Percentiles rank a stretch among this genome's conserved stretches.
Evolutionary conservation across 129 eudicot genomes (phyloP).

Genomic region (Cynara cardunculus): DNA sequence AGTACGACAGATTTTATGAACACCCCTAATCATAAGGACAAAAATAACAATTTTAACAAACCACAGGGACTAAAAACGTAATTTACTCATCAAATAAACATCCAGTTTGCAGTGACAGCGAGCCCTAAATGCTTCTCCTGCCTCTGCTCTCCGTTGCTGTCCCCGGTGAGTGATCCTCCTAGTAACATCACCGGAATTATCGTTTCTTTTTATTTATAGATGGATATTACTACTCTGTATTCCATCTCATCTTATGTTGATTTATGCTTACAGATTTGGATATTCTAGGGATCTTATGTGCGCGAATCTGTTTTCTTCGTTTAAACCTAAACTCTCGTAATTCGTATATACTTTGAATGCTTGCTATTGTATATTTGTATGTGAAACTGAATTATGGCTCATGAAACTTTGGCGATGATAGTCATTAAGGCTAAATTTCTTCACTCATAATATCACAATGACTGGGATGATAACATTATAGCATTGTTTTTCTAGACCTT

Average conservation of each 20-base stretch:
- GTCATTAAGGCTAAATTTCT: not conserved
- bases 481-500: not conserved
- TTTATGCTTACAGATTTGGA: not conserved
- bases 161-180: conserved; percentile 10
- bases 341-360: not conserved
- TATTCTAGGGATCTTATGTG: conserved; percentile 12
- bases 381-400: not conserved
- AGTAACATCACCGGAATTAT: not conserved
- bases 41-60: no score
- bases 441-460: not conserved
- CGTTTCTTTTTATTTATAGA: not conserved
- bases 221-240: not conserved
- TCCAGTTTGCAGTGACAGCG: not conserved
- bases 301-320: not conserved
- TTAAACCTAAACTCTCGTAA: not conserved
- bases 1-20: no score
- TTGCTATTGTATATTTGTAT: not conserved
- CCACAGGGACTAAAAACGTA: no score
- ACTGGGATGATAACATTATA: not conserved
- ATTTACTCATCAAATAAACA: not conserved
- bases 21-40: no score
- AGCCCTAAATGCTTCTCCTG: conserved; percentile 19
- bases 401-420: not conserved
- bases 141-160: conserved; percentile 2
- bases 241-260: not conserved